phyloP scores from a whole-genome alignment of 371 early-diverging fungal species.

The Rhizomucor pusillus region DNA sequence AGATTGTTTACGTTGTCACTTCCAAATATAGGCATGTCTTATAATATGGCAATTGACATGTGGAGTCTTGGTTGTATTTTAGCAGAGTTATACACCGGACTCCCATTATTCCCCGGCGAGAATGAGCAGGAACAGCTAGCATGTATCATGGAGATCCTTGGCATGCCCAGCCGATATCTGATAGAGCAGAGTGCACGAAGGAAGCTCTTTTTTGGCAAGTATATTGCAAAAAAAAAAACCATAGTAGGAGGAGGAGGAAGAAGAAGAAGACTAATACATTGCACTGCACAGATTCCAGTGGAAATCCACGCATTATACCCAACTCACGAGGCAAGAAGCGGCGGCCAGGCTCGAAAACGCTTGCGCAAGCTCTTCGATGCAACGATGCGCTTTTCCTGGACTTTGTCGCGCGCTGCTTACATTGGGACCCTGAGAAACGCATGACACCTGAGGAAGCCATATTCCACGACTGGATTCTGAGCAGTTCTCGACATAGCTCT shows the following conservation, averaged over 20 bases:
- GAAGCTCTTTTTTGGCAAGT: slow-evolving; percentile 84
- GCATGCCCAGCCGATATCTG: slow-evolving; percentile 75
- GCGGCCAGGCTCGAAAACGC: slow-evolving; percentile 72
- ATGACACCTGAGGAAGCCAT: slow-evolving; percentile 87
- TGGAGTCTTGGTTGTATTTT: slow-evolving; percentile 99
- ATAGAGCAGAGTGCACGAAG: slow-evolving; percentile 76
- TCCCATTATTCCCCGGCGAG: slow-evolving; percentile 96
- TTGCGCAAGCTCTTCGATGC: slow-evolving; percentile 69
- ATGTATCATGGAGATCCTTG: slow-evolving; percentile 92
- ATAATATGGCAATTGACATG: slow-evolving; percentile 95
- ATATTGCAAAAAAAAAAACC: not conserved
- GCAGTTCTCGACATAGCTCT: slow-evolving; percentile 11
- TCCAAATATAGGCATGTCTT: slow-evolving; percentile 52
- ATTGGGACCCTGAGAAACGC: slow-evolving; percentile 90
- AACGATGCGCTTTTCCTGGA: slow-evolving; percentile 77
- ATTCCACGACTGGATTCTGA: slow-evolving; percentile 74
- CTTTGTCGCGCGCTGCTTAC: slow-evolving; percentile 80
- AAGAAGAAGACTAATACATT: too few species aligned
- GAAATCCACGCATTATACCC: slow-evolving; percentile 68
- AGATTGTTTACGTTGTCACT: not conserved
- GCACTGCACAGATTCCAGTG: slow-evolving; percentile 52
- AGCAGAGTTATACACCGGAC: slow-evolving; percentile 89
- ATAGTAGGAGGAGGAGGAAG: slow-evolving; percentile 10
- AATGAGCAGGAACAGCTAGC: slow-evolving; percentile 93
- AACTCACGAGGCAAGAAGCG: slow-evolving; percentile 89